A percentile compares a stretch with the other conserved stretches of the same genome.
phyloP scores from a whole-genome alignment of 2,329 filamentous ascomycete species.

The Fusarium sp. region DNA sequence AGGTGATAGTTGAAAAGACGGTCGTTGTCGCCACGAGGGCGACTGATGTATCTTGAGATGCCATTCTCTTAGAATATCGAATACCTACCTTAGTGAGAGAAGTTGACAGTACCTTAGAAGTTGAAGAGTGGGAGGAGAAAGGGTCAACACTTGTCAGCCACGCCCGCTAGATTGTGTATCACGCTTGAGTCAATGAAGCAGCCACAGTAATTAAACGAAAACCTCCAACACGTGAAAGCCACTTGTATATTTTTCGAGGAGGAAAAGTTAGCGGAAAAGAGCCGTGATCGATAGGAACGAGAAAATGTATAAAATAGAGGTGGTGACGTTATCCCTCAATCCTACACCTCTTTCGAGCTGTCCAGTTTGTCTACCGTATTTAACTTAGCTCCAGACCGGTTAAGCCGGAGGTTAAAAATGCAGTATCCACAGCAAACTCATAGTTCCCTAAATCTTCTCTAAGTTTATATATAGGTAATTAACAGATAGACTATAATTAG shows the following conservation, averaged over 20 bases:
- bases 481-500: no score
- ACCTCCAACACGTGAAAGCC: not conserved
- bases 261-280: not conserved
- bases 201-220: not conserved
- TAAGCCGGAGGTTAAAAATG: not conserved
- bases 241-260: not conserved
- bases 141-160: constrained; percentile 19
- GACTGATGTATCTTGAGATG: constrained; percentile 33
- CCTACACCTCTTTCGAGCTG: not conserved
- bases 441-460: not conserved
- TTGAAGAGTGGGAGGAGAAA: not conserved
- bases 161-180: constrained; percentile 6
- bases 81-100: not conserved
- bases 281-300: constrained; percentile 2
- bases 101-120: not conserved
- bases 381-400: not conserved
- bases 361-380: not conserved
- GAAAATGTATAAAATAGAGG: not conserved
- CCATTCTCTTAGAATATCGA: constrained; percentile 2
- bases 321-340: no score
- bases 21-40: constrained; percentile 54
- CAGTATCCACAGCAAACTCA: not conserved
- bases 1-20: constrained; percentile 54
- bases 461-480: no score
- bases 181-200: constrained; percentile 2